Evolutionary conservation across 2,329 filamentous ascomycete species (phyloP).

Genomic region (Pseudopithomyces maydicus): DNA sequence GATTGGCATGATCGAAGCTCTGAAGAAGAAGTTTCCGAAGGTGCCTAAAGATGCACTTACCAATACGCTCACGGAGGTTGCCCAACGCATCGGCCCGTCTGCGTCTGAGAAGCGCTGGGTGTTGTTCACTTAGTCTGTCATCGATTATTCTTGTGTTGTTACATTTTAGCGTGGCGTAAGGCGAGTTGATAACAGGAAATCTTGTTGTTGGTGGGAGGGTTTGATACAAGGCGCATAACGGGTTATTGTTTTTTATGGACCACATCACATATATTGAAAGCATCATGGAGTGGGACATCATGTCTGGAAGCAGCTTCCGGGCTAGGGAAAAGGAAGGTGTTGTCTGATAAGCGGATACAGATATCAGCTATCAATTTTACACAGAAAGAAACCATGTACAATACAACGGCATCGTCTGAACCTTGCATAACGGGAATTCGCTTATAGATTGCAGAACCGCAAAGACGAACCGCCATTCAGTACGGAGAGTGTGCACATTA

Average conservation of each 20-base stretch:
- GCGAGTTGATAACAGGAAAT: not conserved
- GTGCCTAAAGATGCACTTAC: constrained; percentile 73
- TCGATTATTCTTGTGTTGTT: not conserved
- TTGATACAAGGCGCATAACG: not conserved
- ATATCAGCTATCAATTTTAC: not conserved
- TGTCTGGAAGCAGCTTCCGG: not conserved
- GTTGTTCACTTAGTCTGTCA: constrained; percentile 23
- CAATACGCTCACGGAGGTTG: constrained; percentile 69
- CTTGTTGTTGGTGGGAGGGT: not conserved
- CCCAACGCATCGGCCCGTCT: constrained; percentile 66
- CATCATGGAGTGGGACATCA: not conserved
- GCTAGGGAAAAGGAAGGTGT: not conserved
- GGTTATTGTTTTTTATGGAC: not conserved
- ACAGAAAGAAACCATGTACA: not conserved
- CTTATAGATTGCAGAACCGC: too few relatives aligned
- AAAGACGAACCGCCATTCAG: too few relatives aligned
- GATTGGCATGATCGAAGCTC: constrained; percentile 72
- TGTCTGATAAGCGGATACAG: not conserved
- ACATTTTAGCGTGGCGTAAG: constrained; percentile 1
- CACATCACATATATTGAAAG: not conserved
- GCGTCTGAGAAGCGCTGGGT: constrained; percentile 70
- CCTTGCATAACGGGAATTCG: too few relatives aligned
- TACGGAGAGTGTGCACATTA: too few relatives aligned
- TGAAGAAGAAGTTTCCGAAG: constrained; percentile 77
- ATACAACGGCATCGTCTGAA: too few relatives aligned